phyloP scores from a whole-genome alignment of 2,329 filamentous ascomycete species.

The Hymenoscyphus occultus region DNA sequence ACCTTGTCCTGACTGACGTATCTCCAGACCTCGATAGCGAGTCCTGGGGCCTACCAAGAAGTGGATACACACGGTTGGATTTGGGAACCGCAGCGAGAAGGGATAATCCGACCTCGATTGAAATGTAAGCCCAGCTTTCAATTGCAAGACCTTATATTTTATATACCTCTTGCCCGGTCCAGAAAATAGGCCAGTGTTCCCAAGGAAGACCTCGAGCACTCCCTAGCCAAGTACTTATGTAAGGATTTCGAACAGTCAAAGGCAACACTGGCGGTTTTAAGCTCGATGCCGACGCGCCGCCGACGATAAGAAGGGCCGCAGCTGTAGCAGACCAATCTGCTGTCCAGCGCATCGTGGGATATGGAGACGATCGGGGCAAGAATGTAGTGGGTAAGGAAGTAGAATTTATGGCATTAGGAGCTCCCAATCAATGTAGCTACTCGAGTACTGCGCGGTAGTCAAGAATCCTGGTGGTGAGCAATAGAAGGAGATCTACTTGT shows the following conservation, averaged over 20 bases:
- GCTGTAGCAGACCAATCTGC: slow-evolving; percentile 32
- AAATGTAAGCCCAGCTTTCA: slow-evolving; percentile 8
- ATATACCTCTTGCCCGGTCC: slow-evolving; percentile 62
- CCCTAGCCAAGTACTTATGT: slow-evolving; percentile 59
- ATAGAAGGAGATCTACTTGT: background rate
- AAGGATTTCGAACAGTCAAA: slow-evolving; percentile 57
- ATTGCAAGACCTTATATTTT: slow-evolving; percentile 9
- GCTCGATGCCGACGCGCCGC: slow-evolving; percentile 45
- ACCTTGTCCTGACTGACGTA: slow-evolving; percentile 26
- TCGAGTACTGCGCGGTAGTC: background rate
- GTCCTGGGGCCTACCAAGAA: slow-evolving; percentile 65
- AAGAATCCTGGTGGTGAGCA: background rate
- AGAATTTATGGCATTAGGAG: slow-evolving; percentile 5
- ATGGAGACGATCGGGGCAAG: background rate
- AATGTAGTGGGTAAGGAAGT: background rate
- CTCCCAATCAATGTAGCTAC: background rate
- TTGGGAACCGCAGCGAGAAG: slow-evolving; percentile 60
- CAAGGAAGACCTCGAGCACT: slow-evolving; percentile 72
- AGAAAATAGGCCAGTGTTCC: slow-evolving; percentile 85
- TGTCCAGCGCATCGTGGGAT: slow-evolving; percentile 33
- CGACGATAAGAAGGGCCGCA: slow-evolving; percentile 27
- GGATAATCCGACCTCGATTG: slow-evolving; percentile 54
- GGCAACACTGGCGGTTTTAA: slow-evolving; percentile 56
- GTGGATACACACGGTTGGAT: slow-evolving; percentile 58
- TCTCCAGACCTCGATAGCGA: slow-evolving; percentile 46